These are phyloP conservation scores for Pelargonium cotyledonis DNA, from an alignment of 441 rosid genomes.

Conservation along the genomic window DNA sequence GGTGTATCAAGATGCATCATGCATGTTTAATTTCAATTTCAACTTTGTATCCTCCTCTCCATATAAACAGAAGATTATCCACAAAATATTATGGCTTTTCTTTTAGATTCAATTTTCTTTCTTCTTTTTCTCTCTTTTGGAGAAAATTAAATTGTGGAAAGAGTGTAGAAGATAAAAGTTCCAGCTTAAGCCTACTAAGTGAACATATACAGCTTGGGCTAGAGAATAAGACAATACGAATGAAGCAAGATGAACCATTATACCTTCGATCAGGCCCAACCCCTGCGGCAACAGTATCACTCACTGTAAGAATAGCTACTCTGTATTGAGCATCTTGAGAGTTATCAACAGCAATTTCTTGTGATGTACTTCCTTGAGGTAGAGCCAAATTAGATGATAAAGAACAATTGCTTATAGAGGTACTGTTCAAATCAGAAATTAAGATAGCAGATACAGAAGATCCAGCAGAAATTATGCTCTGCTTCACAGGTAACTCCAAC, in stretches of 20 bases:
- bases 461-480: constrained; percentile 57
- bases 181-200: neutral
- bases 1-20: constrained; percentile 28
- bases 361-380: constrained; percentile 26
- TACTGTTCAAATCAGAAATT: constrained; percentile 49
- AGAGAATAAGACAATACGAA: neutral
- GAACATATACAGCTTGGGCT: neutral
- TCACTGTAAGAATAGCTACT: constrained; percentile 83
- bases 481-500: constrained; percentile 74
- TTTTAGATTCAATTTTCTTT: neutral
- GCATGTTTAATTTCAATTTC: neutral
- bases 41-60: neutral
- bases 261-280: constrained; percentile 94
- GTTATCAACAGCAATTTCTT: constrained; percentile 24
- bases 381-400: constrained; percentile 31
- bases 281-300: constrained; percentile 84
- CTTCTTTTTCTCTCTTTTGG: neutral
- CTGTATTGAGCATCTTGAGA: constrained; percentile 33
- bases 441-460: constrained; percentile 60
- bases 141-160: neutral
- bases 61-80: neutral
- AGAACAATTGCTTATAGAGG: constrained; percentile 20
- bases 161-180: neutral
- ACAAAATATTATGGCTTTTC: neutral
- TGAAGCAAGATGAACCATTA: constrained; percentile 12